Evolutionary conservation across 1,284 basidiomycete genomes (phyloP), one percentile per base, ranked within the genome.

Genomic region (Ganoderma leucocontextum): DNA sequence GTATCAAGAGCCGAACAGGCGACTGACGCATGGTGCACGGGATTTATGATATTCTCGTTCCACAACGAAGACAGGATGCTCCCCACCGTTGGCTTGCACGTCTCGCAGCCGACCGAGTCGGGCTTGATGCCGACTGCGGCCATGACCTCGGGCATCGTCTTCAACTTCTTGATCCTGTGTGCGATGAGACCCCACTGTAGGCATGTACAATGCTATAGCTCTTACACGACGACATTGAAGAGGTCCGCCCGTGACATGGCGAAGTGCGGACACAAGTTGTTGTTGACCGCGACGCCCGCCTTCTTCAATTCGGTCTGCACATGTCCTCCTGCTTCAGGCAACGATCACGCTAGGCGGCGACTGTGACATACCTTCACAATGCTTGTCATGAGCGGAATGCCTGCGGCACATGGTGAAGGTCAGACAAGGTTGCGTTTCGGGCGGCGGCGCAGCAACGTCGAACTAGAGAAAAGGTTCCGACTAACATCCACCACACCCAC

Each of bases 401-500:
- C 78, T 74, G 33, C 9, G 33, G 15, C 52, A n/a, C 25, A 38
- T 55, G 13, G 33, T 7, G 5, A 15, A 19, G 17, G 62, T 67
- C 65, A 69, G 59, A 62, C 25, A 69, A 29, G 42, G 52, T 62
- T 62, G 44, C 29, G 41, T 22, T 19, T 5, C 42, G 36, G 12
- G 47, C 22, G 47, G 22, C 47, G 8, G 22, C 47, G 44, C 83
- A 82, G 71, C 90, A 87, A 12, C 47, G 47, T 49, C 12, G 47
- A 49, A 49, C 22, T 25, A 15, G 84, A 87, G 17, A 85, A 82
- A 53, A 90, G 80, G 38, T 60, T 60, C 88, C 88, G 58, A 89
- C 83, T 29, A 44, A 77, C 92, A 94, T 57, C 92, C 92, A 64
- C 92, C 91, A 72, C 92, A 94, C 6, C 91, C 92, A 0, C 89